Evolutionary conservation across 495 filamentous ascomycete genomes (phyloP).

Genomic region (Haplographium delicatum): DNA sequence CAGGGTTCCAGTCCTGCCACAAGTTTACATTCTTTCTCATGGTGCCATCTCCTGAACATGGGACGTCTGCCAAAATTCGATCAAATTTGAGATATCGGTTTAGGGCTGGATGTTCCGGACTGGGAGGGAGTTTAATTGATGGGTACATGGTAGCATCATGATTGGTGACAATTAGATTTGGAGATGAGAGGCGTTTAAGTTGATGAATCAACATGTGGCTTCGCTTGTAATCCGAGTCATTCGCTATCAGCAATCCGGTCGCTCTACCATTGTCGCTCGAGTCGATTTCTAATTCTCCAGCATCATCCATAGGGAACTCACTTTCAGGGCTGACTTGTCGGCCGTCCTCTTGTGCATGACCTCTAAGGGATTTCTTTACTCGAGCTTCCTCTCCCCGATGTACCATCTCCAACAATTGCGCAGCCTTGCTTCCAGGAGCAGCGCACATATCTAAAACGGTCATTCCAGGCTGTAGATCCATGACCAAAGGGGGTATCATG

Average conservation of each 20-base stretch:
- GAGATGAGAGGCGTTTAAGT: conserved; percentile 91
- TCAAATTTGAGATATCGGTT: conserved; percentile 91
- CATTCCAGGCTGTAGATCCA: conserved; percentile 89
- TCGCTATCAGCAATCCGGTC: conserved; percentile 88
- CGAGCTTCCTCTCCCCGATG: conserved; percentile 85
- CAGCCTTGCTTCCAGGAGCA: conserved; percentile 92
- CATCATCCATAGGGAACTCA: conserved; percentile 39
- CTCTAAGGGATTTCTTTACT: conserved; percentile 53
- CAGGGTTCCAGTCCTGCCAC: conserved; percentile 91
- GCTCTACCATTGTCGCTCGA: conserved; percentile 74
- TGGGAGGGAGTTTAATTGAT: conserved; percentile 68
- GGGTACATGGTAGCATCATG: conserved; percentile 97
- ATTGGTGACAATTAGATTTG: conserved; percentile 95
- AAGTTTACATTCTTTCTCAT: conserved; percentile 83
- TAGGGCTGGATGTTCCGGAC: conserved; percentile 42
- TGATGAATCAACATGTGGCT: conserved; percentile 96
- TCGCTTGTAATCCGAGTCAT: conserved; percentile 92
- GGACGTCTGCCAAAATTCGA: conserved; percentile 91
- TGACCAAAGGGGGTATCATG: conserved; percentile 95
- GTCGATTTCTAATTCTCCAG: conserved; percentile 48
- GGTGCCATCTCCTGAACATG: conserved; percentile 94
- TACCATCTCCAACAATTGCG: conserved; percentile 90
- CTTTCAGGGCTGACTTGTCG: conserved; percentile 44
- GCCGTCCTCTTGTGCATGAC: conserved; percentile 48
- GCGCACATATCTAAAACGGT: conserved; percentile 91